Evolutionary conservation across 1,284 basidiomycete species (phyloP).

Genomic region (Macrocystidia cucumis): DNA sequence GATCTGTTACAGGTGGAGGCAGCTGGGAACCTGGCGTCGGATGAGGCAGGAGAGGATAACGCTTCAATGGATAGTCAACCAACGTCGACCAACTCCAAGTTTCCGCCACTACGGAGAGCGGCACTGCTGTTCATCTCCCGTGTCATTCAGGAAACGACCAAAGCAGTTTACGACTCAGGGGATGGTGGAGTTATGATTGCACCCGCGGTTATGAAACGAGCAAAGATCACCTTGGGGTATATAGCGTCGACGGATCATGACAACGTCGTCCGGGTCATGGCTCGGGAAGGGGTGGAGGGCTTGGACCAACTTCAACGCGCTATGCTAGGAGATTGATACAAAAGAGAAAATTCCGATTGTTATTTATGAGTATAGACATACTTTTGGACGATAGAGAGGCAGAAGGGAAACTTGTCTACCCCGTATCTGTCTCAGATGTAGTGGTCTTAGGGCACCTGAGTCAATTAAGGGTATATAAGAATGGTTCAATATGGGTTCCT

Average conservation of each 20-base stretch:
- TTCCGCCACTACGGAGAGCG: constrained; percentile 76
- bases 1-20: constrained; percentile 75
- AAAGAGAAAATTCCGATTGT: too few species aligned
- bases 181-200: constrained; percentile 21
- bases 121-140: constrained; percentile 74
- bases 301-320: constrained; percentile 45
- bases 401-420: constrained; percentile 48
- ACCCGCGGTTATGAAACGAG: constrained; percentile 37
- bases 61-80: constrained; percentile 46
- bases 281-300: constrained; percentile 60
- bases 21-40: constrained; percentile 11
- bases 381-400: constrained; percentile 5
- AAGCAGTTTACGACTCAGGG: constrained; percentile 36
- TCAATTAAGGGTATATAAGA: constrained; percentile 68
- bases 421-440: constrained; percentile 84
- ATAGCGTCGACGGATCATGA: constrained; percentile 71
- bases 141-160: constrained; percentile 47
- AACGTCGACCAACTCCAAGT: constrained; percentile 50
- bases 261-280: constrained; percentile 68
- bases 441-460: constrained; percentile 58
- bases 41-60: constrained; percentile 9
- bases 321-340: constrained; percentile 38
- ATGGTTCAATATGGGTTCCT: constrained; percentile 58
- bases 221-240: constrained; percentile 63
- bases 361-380: too few species aligned